Base-by-base conservation (phyloP, 2,329 filamentous ascomycete species). In the Exophiala bonariae region DNA sequence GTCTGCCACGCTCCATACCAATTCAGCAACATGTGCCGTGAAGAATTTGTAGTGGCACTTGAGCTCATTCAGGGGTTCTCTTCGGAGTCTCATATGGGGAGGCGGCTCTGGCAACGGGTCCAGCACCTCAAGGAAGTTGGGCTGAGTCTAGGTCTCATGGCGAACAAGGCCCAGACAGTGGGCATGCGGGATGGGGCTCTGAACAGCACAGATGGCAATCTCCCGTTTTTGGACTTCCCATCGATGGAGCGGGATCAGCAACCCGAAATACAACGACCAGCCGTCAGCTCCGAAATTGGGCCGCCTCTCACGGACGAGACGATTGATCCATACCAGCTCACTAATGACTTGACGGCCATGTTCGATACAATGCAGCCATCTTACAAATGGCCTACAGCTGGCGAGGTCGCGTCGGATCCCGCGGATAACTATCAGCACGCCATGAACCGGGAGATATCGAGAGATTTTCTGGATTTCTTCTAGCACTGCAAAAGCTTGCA, bases 1-100 rank as follows among this genome's bases (percentile, higher is more conserved):
- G 71, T 76, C 0, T 65, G 72, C 3, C 70, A 77, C 51, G 71
- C 69, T 0, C 73, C 73, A 0, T 59, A 62, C 2, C 61, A 61
- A 2, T 77, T 75, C 37, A 66, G 69, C 2, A 65, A 65, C 4
- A 46, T 56, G 13, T 66, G 63, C 40, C 60, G 63, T 2, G 56
- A 58, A 0, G 64, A 66, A 36, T 66, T 66, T 17, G 17, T 36
- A 13, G 16, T 36, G 10, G 33, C 33, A 36, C 33, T 36, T 36
- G 33, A 36, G 33, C 33, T 36, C 33, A 36, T 36, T 18, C 33
- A 36, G 33, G 33, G 16, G 10, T 36, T 36, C 33, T 36, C 33
- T 18, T 18, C 17, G 9, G 33, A 36, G 33, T 36, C 33, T 36
- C 33, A 36, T 36, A 13, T 36, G 9, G 33, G 33, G 10, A 36